These are phyloP conservation scores for Verbena officinalis DNA, from an alignment of 257 asterid genomes.

Conservation along the genomic window DNA sequence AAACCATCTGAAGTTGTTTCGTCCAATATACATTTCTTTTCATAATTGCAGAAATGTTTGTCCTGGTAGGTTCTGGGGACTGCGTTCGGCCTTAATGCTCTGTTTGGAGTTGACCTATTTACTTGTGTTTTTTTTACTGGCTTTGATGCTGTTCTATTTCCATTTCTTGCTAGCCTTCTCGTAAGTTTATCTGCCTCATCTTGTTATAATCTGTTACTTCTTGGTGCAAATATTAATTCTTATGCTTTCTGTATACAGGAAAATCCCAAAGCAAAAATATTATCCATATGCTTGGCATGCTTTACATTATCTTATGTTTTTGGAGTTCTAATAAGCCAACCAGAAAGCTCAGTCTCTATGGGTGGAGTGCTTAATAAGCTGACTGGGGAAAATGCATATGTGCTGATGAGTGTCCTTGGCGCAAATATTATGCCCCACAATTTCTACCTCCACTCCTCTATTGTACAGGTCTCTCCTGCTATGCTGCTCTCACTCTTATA, in stretches of 20 bases:
- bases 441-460: slow-evolving; percentile 90
- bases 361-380: slow-evolving; percentile 65
- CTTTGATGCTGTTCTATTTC: slow-evolving; percentile 70
- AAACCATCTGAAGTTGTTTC: slow-evolving; percentile 16
- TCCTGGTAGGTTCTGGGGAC: slow-evolving; percentile 84
- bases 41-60: slow-evolving; percentile 31
- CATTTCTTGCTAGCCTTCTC: slow-evolving; percentile 58
- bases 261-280: slow-evolving; percentile 59
- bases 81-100: slow-evolving; percentile 88
- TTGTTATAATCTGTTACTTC: slow-evolving; percentile 14
- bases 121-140: slow-evolving; percentile 79
- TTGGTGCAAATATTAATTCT: slow-evolving; percentile 22
- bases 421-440: slow-evolving; percentile 95
- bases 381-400: slow-evolving; percentile 83
- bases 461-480: slow-evolving; percentile 69
- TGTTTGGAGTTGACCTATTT: slow-evolving; percentile 80
- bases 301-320: slow-evolving; percentile 57
- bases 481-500: background rate
- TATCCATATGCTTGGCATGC: slow-evolving; percentile 60
- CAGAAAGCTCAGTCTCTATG: slow-evolving; percentile 59
- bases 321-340: slow-evolving; percentile 67
- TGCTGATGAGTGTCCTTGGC: slow-evolving; percentile 93
- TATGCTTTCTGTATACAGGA: slow-evolving; percentile 49
- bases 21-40: slow-evolving; percentile 5
- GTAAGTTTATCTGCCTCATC: slow-evolving; percentile 51